Base-by-base conservation (phyloP, 192 early-diverging fungal genomes). In the Umbelopsis ramanniana region DNA sequence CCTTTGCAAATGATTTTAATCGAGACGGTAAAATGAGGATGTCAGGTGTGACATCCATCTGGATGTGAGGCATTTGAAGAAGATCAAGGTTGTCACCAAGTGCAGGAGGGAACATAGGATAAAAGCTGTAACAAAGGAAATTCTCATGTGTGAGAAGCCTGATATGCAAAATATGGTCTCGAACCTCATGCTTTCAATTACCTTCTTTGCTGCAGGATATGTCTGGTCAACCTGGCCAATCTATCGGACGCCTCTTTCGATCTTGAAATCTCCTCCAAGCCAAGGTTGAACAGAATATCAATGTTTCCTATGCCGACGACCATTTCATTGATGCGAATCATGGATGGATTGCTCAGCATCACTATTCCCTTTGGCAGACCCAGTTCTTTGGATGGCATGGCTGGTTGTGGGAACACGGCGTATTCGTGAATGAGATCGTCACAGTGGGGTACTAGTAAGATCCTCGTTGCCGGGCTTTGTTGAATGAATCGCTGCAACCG, bases 331-430 rank as follows among this genome's bases (percentile, higher is more conserved):
- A 98, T 83, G 0, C 78, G 78, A 46, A 98, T 87, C 72, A 93
- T 91, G 4, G 88, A 88, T 11, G 97, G 97, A 77, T 99, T 99
- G 53, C 71, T 74, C 23, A 70, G 29, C 19, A 53, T 24, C 0
- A 50, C 69, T 8, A 75, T 46, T 12, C 38, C 54, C 24, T n/a
- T 38, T 8, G 38, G 74, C 33, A 81, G 71, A 12, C 69, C 72
- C 9, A 79, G 50, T 45, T 68, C 72, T 53, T 78, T 69, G 11
- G 84, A 50, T 19, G 70, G 75, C 52, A 96, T 79, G 17, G 90
- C 79, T 15, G 97, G 97, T 73, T 99, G 97, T 8, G 97, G 97
- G 68, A 95, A 92, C 14, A 88, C 89, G 6, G 85, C 77, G 71
- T 89, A 94, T 23, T 91, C 85, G 22, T 88, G 88, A 69, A 91